Conservation (phyloP, 495 filamentous ascomycete genomes). For the Alectoria sarmentosa region DNA sequence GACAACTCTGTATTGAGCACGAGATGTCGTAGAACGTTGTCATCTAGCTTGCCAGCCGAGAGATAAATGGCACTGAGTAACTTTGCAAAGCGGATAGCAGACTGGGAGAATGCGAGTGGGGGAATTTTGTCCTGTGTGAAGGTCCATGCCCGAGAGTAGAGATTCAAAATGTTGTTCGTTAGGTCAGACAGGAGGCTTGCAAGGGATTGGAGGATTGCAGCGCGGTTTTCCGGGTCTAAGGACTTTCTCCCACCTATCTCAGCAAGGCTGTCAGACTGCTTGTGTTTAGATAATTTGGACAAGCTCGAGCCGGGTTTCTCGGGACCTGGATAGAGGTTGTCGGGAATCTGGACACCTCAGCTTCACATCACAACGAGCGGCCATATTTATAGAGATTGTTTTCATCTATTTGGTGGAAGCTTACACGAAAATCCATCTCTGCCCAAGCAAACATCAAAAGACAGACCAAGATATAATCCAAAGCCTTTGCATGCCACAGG, state of each 20-base stretch:
- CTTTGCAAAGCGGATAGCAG: slow-evolving; percentile 70
- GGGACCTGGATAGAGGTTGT: slow-evolving; percentile 50
- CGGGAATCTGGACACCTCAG: slow-evolving; percentile 46
- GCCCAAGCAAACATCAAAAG: slow-evolving; percentile 80
- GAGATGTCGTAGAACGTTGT: slow-evolving; percentile 59
- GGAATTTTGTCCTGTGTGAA: slow-evolving; percentile 78
- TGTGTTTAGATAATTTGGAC: slow-evolving; percentile 33
- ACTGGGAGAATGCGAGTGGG: slow-evolving; percentile 73
- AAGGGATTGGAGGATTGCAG: slow-evolving; percentile 56
- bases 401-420: slow-evolving; percentile 20
- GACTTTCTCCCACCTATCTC: slow-evolving; percentile 39
- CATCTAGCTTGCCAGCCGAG: slow-evolving; percentile 58
- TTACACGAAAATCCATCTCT: slow-evolving; percentile 78
- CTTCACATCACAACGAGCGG: slow-evolving; percentile 3
- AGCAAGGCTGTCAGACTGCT: slow-evolving; percentile 32
- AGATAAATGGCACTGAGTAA: slow-evolving; percentile 64
- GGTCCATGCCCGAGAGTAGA: slow-evolving; percentile 68
- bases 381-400: neutral
- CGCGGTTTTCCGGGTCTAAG: slow-evolving; percentile 39
- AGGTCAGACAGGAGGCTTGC: slow-evolving; percentile 62
- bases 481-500: slow-evolving; percentile 92
- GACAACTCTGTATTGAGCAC: slow-evolving; percentile 46
- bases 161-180: slow-evolving; percentile 70
- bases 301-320: slow-evolving; percentile 43
- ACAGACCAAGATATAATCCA: slow-evolving; percentile 77